phyloP scores from a whole-genome alignment of 1,139 yeast genomes.

The Scheffersomyces segobiensis region DNA sequence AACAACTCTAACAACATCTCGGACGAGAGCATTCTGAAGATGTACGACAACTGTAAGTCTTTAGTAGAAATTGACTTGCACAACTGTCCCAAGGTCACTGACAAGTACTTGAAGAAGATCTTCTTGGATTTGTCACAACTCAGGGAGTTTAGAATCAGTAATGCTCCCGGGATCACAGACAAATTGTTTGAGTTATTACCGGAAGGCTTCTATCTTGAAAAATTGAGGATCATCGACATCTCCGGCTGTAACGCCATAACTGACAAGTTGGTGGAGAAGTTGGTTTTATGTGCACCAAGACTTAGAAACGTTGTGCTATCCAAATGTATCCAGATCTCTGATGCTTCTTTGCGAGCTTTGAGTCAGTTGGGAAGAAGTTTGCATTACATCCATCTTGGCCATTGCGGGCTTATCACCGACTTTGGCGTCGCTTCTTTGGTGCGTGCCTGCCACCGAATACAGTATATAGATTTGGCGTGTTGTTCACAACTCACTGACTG shows the following conservation, averaged over 20 bases:
- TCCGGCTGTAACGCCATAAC: slow-evolving; percentile 84
- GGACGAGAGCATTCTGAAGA: slow-evolving; percentile 62
- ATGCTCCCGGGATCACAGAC: slow-evolving; percentile 71
- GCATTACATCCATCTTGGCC: slow-evolving; percentile 92
- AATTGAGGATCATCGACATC: slow-evolving; percentile 77
- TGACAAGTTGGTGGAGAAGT: slow-evolving; percentile 72
- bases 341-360: slow-evolving; percentile 72
- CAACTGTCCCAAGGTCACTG: slow-evolving; percentile 74
- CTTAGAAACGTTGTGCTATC: slow-evolving; percentile 85
- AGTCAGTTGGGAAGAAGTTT: slow-evolving; percentile 76
- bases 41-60: slow-evolving; percentile 71
- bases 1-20: slow-evolving; percentile 70
- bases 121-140: slow-evolving; percentile 66
- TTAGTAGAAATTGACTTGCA: slow-evolving; percentile 90
- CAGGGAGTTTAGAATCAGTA: slow-evolving; percentile 81
- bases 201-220: slow-evolving; percentile 41
- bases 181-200: slow-evolving; percentile 52
- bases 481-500: slow-evolving; percentile 87
- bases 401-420: slow-evolving; percentile 89
- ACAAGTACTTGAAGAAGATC: slow-evolving; percentile 58
- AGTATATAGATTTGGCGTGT: slow-evolving; percentile 93
- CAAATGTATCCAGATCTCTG: slow-evolving; percentile 87
- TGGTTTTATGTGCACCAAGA: slow-evolving; percentile 79
- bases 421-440: slow-evolving; percentile 78
- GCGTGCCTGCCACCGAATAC: slow-evolving; percentile 78